phyloP scores from a whole-genome alignment of 192 early-diverging fungal genomes.

The Coemansia sp. region DNA sequence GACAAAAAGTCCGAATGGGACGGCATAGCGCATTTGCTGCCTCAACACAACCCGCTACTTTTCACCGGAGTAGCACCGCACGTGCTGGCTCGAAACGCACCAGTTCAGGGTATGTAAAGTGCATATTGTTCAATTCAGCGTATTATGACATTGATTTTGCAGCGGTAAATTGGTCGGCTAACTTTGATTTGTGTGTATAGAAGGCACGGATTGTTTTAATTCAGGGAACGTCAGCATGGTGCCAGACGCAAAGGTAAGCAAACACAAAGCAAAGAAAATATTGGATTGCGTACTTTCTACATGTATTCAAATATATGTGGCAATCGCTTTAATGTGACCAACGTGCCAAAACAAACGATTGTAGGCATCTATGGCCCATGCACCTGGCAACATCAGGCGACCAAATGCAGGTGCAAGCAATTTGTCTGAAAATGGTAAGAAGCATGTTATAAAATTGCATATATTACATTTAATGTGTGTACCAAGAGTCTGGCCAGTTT shows the following conservation, averaged over 20 bases:
- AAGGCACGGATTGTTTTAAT: background rate
- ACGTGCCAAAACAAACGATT: conserved; percentile 6
- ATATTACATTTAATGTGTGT: background rate
- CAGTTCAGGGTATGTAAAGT: background rate
- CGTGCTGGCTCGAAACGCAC: background rate
- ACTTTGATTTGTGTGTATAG: background rate
- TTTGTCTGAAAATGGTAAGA: conserved; percentile 13
- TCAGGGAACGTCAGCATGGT: background rate
- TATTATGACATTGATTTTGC: too few species aligned
- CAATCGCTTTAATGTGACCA: conserved; percentile 2
- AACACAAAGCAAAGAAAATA: background rate
- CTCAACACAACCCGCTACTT: conserved; percentile 1
- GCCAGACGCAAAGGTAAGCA: background rate
- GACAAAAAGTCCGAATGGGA: conserved; percentile 1
- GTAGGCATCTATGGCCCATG: conserved; percentile 7
- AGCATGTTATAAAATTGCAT: conserved; percentile 2
- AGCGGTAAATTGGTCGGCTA: background rate
- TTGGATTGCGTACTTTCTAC: background rate
- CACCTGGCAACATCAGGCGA: conserved; percentile 9
- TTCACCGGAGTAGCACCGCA: background rate
- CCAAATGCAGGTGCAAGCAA: conserved; percentile 8
- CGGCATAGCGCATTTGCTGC: background rate
- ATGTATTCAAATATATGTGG: background rate
- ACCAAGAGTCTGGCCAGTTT: background rate
- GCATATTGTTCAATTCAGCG: too few species aligned